A percentile compares a stretch with the other conserved stretches of the same genome.
Evolutionary conservation across 768 basidiomycete species (phyloP).

Genomic region (Baorangia bicolor): DNA sequence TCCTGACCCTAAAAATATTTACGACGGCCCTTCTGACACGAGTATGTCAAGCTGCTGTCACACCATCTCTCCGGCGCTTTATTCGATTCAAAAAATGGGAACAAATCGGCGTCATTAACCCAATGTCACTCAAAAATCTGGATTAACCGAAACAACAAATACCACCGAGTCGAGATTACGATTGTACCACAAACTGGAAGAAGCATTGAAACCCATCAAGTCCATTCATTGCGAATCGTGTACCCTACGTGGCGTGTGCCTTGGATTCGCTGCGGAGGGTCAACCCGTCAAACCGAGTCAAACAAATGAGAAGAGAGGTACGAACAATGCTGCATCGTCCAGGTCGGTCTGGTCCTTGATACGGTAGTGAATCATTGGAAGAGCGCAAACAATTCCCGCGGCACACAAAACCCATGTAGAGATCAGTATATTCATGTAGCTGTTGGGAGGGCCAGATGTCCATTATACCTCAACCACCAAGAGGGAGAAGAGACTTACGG

Average conservation of each 20-base stretch:
- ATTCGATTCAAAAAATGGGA: background rate
- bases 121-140: background rate
- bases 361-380: conserved; percentile 73
- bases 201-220: background rate
- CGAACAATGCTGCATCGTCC: conserved; percentile 52
- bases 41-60: background rate
- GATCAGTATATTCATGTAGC: conserved; percentile 68
- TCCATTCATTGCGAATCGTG: background rate
- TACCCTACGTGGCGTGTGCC: background rate
- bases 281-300: background rate
- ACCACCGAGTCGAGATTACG: background rate
- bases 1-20: background rate
- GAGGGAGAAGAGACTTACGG: conserved; percentile 49
- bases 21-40: background rate
- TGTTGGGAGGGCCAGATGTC: conserved; percentile 11
- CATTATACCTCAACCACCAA: background rate
- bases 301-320: background rate
- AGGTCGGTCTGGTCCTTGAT: conserved; percentile 59
- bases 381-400: conserved; percentile 60
- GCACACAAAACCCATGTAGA: conserved; percentile 74
- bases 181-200: background rate
- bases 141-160: background rate
- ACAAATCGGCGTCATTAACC: background rate
- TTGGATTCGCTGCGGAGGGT: conserved; percentile 12
- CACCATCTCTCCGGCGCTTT: background rate